Evolutionary conservation across 2,329 filamentous ascomycete species (phyloP), one percentile per base, ranked within the genome.

Genomic region (Fusarium tuaranense): DNA sequence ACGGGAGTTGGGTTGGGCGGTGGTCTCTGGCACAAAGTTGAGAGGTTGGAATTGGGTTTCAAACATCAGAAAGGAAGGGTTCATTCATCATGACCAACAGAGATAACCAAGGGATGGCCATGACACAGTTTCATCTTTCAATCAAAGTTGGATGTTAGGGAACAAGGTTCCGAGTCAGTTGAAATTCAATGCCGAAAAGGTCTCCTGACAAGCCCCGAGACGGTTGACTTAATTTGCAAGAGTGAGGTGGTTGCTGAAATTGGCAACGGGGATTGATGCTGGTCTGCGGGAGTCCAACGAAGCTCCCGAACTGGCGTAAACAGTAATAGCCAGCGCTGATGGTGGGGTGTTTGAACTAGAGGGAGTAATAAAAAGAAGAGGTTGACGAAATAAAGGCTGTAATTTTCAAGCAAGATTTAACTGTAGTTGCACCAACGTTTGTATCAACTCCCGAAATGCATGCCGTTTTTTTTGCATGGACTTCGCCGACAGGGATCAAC

Each of bases 21-120:
- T 78, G 69, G 69, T 65, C 20, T n/a, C 30, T 25, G 77, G 77
- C 77, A 78, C 22, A 78, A 78, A 69, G 30, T 65, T 38, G 41
- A 66, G 68, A 62, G 25, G 27, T 44, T 58, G 38, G 36, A 41
- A 36, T 41, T 51, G 22, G 46, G 14, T 27, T 53, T 61, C 30
- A 25, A 57, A 34, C 22, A 57, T 30, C 9, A 39, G 34, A 41
- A 27, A 65, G 36, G 18, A 48, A 60, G 39, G 32, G 14, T 66
- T 72, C 57, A 48, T 36, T 57, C 63, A 32, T 67, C 39, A 68
- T 34, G 63, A 32, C 16, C 20, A 68, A 57, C 38, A 48, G 30
- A 51, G 34, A 63, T 41, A 22, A 36, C 25, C 53, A 46, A 30
- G 57, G 74, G 71, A 69, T 59, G 51, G 20, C n/a, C 10, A 59